Base-by-base conservation (phyloP, 2,329 filamentous ascomycete species). In the Xylaria sp. region DNA sequence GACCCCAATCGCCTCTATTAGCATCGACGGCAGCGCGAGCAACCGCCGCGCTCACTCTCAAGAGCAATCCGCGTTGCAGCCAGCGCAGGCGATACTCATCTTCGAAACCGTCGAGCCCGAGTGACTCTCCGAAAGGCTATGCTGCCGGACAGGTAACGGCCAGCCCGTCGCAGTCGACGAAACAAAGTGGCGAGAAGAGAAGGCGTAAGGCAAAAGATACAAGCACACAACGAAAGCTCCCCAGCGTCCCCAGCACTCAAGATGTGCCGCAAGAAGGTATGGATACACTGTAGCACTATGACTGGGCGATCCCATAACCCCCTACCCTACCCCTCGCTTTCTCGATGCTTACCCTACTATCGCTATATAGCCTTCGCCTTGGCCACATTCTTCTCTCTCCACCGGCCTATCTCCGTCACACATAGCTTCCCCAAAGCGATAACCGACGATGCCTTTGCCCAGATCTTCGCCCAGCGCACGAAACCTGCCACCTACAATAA, bases 331-430 rank as follows among this genome's bases (percentile, higher is more conserved):
- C 39, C 12, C 25, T 9, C 8, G 12, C 15, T 3, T 61, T 23
- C 12, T 23, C 18, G 72, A 73, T 62, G 18, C 55, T 61, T 13
- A 65, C 71, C 78, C 3, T 74, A 12, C 15, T 57, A 8, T 77
- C 67, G 5, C 58, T 58, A 13, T 25, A 59, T 73, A 98, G 96
- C 97, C 78, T 87, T 98, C 70, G 91, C 92, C 72, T 86, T 97
- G 55, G 96, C 95, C 8, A 92, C 92, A 69, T 98, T 99, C 86
- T 98, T 98, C 85, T 97, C 94, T 72, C 91, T 97, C 73, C 94
- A 99, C 82, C 91, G 96, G 70, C 96, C 96, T 55, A 95, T 99
- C 77, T 97, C 94, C 65, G 89, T 98, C 73, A 94, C 91, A 59
- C 90, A 91, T 75, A 91, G 91, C 74, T 91, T 97, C 78, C 96